Percentiles rank a stretch among this genome's conserved stretches.
phyloP scores from a whole-genome alignment of 2,329 filamentous ascomycete species.

The Trichophyton mentagrophytes region DNA sequence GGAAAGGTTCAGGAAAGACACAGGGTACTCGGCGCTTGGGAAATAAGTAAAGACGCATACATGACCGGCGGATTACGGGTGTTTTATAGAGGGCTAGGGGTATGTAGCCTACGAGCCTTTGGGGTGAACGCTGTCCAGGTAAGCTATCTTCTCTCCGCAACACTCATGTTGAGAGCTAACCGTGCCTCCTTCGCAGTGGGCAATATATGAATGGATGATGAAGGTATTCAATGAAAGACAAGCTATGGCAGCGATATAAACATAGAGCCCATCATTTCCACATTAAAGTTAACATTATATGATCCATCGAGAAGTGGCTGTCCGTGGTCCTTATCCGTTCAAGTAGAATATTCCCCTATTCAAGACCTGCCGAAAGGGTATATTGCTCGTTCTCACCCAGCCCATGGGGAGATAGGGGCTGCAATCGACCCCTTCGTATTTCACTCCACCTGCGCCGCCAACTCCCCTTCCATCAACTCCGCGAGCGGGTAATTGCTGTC shows the following conservation, averaged over 20 bases:
- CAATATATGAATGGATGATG: conserved; percentile 84
- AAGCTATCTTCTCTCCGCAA: conserved; percentile 14
- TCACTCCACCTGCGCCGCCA: not conserved
- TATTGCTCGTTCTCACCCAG: not conserved
- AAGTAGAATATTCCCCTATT: too few species aligned
- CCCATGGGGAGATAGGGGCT: not conserved
- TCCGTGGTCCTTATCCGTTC: not conserved
- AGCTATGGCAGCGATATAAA: not conserved
- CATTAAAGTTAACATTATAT: not conserved
- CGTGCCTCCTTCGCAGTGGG: conserved; percentile 49
- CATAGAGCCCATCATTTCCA: too few species aligned
- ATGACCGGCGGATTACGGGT: conserved; percentile 45
- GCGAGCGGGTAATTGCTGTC: not conserved
- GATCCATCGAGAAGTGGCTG: not conserved
- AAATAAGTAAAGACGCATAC: conserved; percentile 56
- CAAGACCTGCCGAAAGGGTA: too few species aligned
- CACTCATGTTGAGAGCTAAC: conserved; percentile 5
- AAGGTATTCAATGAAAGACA: conserved; percentile 12
- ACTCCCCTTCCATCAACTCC: not conserved
- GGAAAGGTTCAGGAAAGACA: conserved; percentile 10
- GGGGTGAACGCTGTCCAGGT: conserved; percentile 78
- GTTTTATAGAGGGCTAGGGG: conserved; percentile 61
- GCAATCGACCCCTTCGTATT: not conserved
- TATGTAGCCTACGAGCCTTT: conserved; percentile 79
- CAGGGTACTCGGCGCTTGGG: conserved; percentile 41